Evolutionary conservation across 2,329 filamentous ascomycete species (phyloP), one percentile per base, ranked within the genome.

Genomic region (Emericellopsis atlantica): DNA sequence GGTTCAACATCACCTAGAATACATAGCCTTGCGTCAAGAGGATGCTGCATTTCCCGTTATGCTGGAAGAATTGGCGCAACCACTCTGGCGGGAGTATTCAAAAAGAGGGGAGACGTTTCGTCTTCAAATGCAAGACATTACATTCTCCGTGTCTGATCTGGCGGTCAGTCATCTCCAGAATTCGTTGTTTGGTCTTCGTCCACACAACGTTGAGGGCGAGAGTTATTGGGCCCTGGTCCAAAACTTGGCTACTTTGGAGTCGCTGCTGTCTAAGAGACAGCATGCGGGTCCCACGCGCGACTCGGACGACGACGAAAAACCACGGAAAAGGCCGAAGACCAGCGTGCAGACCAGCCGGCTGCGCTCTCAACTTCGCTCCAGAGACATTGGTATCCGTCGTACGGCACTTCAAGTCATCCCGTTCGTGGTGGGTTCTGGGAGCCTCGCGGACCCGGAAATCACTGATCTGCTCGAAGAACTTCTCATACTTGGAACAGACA

Each of bases 51-150:
- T 69, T 42, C 56, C 59, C 23, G 65, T 52, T 36, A 58, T 70
- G 48, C 41, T 94, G 6, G 75, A 81, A 46, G 72, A 74, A n/a
- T 59, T 95, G 2, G 55, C 79, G 29, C 80, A 88, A 36, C 67
- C 72, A 4, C 61, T 98, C n/a, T 82, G 81, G 65, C 64, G 64
- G 8, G 90, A 95, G 51, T 96, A 96, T 58, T 69, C 76, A 4
- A 79, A 70, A 47, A 74, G 87, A 45, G 69, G 77, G 31, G 78
- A 84, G 37, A 76, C 77, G 44, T 79, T 84, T 37, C 75, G 81
- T 32, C 67, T 96, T 10, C 82, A 87, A 47, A 62, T 93, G n/a
- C 78, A 85, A 45, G 84, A 95, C 50, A 55, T 95, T 22, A 64
- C 69, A 1, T 83, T 84, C 46, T 53, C 69, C 36, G 49, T 66